These are phyloP conservation scores for Exophiala lecanii-corni DNA, from an alignment of 2,329 filamentous ascomycete genomes.

Conservation along the genomic window DNA sequence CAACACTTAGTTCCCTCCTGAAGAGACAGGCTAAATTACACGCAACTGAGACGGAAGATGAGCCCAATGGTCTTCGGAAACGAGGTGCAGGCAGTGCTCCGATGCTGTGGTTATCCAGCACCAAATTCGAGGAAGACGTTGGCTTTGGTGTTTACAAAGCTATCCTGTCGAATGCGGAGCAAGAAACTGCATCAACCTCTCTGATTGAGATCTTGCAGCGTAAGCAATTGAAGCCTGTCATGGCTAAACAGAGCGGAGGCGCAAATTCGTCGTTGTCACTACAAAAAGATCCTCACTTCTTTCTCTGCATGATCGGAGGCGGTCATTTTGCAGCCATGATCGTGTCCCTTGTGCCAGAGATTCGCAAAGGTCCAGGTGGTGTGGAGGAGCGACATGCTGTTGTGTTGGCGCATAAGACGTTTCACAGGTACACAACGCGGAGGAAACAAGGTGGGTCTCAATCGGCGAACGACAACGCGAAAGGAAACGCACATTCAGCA, in stretches of 20 bases:
- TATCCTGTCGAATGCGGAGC: constrained; percentile 69
- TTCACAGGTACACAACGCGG: constrained; percentile 93
- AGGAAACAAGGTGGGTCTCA: constrained; percentile 95
- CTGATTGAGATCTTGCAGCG: constrained; percentile 65
- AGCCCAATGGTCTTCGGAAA: constrained; percentile 44
- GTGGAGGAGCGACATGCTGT: constrained; percentile 78
- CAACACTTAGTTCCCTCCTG: constrained; percentile 68
- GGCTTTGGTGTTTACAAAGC: constrained; percentile 83
- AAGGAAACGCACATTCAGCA: constrained; percentile 88
- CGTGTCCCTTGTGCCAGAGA: constrained; percentile 77
- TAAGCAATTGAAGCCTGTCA: constrained; percentile 69
- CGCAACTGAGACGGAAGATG: constrained; percentile 45
- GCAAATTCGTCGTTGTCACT: constrained; percentile 37
- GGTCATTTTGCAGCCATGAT: constrained; percentile 98
- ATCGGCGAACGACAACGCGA: constrained; percentile 89
- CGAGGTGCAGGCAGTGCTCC: constrained; percentile 63
- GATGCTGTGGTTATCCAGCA: constrained; percentile 78
- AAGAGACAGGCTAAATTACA: constrained; percentile 77
- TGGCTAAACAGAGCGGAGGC: constrained; percentile 34
- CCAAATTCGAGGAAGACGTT: constrained; percentile 67
- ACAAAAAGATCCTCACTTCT: constrained; percentile 76
- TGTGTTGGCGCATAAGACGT: constrained; percentile 92
- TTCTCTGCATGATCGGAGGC: constrained; percentile 97
- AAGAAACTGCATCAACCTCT: constrained; percentile 55
- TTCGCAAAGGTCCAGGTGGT: constrained; percentile 63